These are phyloP conservation scores for Syzygium jambos DNA, from an alignment of 345 rosid species.

Conservation along the genomic window DNA sequence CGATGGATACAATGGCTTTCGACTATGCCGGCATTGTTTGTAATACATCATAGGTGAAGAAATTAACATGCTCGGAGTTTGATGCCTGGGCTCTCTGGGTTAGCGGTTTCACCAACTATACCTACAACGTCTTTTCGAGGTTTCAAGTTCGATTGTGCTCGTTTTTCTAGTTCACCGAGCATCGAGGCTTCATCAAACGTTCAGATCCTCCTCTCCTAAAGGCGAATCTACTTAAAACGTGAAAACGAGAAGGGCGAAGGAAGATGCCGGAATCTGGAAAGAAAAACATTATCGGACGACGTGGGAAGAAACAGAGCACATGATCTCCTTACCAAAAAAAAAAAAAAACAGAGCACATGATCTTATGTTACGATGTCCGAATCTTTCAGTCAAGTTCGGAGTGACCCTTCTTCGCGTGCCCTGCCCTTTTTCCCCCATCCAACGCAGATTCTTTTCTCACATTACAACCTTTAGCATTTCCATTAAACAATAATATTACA, in stretches of 20 bases:
- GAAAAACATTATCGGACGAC: background rate
- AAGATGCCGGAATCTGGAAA: background rate
- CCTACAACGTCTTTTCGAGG: background rate
- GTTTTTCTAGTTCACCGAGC: background rate
- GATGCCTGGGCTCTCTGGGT: background rate
- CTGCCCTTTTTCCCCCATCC: background rate
- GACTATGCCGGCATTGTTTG: background rate
- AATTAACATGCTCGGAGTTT: background rate
- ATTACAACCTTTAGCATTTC: background rate
- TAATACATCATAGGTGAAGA: background rate
- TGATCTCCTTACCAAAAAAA: too few species aligned
- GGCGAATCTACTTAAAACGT: background rate
- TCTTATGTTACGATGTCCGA: background rate
- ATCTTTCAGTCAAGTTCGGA: background rate
- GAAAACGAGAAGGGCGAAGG: background rate
- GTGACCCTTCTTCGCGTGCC: background rate
- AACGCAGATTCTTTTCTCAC: background rate
- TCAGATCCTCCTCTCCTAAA: background rate
- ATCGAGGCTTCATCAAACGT: background rate
- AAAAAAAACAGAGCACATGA: background rate
- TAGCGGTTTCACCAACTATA: background rate
- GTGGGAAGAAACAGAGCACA: background rate
- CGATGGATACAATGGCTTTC: background rate
- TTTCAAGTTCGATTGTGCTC: background rate
- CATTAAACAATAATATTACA: background rate